Conservation (phyloP, 2,329 filamentous ascomycete species). For the Ambrosiella cleistominuta region DNA sequence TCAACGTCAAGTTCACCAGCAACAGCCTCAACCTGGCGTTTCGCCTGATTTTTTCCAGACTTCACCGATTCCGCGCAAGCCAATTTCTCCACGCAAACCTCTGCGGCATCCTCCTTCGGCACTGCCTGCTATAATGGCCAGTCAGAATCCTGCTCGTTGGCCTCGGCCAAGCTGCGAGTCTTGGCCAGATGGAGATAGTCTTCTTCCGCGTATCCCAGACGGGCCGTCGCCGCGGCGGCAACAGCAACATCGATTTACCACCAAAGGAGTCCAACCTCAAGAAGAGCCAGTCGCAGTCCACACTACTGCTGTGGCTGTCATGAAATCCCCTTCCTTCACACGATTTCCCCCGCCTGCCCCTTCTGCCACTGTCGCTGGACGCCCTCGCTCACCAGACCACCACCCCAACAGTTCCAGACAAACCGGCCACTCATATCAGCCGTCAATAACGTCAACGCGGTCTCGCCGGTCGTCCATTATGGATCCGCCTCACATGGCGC, state of each 20-base stretch:
- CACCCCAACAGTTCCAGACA: slow-evolving; percentile 27
- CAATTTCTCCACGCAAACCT: neutral
- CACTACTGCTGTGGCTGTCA: slow-evolving; percentile 6
- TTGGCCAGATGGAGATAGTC: neutral
- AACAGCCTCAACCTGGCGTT: neutral
- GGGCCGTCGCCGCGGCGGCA: slow-evolving; percentile 24
- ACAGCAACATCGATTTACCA: neutral
- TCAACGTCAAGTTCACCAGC: neutral
- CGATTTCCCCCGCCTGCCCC: neutral
- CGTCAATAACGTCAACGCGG: slow-evolving; percentile 31
- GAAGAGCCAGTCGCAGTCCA: neutral
- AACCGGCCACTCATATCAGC: slow-evolving; percentile 32
- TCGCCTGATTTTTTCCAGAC: neutral
- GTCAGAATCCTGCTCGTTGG: slow-evolving; percentile 1
- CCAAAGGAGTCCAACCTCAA: slow-evolving; percentile 4
- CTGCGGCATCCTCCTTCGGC: neutral
- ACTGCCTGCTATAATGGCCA: slow-evolving; percentile 1
- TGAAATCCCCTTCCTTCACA: neutral
- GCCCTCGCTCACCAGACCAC: slow-evolving; percentile 25
- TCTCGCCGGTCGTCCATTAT: slow-evolving; percentile 32
- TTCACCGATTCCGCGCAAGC: neutral
- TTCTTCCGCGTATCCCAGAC: slow-evolving; percentile 33
- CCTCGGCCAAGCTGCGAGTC: slow-evolving; percentile 10
- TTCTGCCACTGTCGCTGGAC: slow-evolving; percentile 14
- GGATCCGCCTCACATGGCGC: slow-evolving; percentile 42